These are phyloP conservation scores for Tricharina praecox DNA, from an alignment of 495 filamentous ascomycete genomes.

Conservation along the genomic window DNA sequence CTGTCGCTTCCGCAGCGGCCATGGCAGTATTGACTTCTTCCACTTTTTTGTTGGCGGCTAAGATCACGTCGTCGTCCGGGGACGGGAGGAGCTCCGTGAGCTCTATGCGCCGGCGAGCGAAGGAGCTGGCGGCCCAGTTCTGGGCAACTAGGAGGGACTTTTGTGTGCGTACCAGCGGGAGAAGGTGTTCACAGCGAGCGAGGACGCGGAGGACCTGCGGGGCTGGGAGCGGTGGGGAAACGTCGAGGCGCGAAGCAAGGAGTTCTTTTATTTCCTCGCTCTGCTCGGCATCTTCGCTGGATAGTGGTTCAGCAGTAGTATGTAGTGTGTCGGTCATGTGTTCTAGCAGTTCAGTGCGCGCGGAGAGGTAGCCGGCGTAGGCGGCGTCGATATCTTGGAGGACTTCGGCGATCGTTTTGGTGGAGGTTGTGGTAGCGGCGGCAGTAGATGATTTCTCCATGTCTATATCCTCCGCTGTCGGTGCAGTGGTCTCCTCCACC, in stretches of 20 bases:
- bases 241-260: not conserved
- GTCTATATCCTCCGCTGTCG: no score
- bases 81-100: conserved; percentile 5
- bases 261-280: not conserved
- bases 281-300: not conserved
- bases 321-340: not conserved
- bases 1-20: conserved; percentile 1
- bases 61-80: not conserved
- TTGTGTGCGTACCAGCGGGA: conserved; percentile 14
- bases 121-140: conserved; percentile 12
- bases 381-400: conserved; percentile 10
- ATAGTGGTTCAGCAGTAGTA: conserved; percentile 3
- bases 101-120: conserved; percentile 8
- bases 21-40: not conserved
- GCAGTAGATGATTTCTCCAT: no score
- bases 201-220: conserved; percentile 16
- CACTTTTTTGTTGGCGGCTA: not conserved
- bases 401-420: conserved; percentile 8
- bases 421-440: no score
- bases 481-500: conserved; percentile 2
- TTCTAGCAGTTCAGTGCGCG: conserved; percentile 12
- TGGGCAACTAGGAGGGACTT: conserved; percentile 16
- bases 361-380: conserved; percentile 15
- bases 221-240: conserved; percentile 9
- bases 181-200: conserved; percentile 17